These are phyloP conservation scores for Penicillium sp. DNA, from an alignment of 2,329 filamentous ascomycete genomes.

Conservation along the genomic window DNA sequence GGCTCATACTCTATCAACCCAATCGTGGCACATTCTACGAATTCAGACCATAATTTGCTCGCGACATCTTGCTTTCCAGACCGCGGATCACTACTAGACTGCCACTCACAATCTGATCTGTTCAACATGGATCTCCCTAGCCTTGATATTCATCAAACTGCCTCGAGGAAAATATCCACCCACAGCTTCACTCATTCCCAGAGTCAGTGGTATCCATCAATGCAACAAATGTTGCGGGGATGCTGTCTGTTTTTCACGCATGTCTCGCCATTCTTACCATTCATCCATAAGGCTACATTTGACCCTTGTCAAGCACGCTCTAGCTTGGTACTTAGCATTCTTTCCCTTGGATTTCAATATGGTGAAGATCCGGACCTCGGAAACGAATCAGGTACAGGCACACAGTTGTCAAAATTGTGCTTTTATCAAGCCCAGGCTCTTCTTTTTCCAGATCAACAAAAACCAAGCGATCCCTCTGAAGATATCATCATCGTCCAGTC, in stretches of 20 bases:
- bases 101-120: neutral
- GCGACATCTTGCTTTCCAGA: neutral
- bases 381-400: slow-evolving; percentile 26
- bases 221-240: slow-evolving; percentile 32
- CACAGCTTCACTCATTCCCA: slow-evolving; percentile 1
- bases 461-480: slow-evolving; percentile 10
- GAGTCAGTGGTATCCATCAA: slow-evolving; percentile 34
- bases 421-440: slow-evolving; percentile 34
- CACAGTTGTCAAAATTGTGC: slow-evolving; percentile 32
- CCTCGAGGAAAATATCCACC: neutral
- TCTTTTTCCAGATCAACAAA: slow-evolving; percentile 21
- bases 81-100: neutral
- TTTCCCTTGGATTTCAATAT: slow-evolving; percentile 42
- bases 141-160: neutral
- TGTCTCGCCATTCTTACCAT: slow-evolving; percentile 40
- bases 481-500: slow-evolving; percentile 37
- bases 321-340: slow-evolving; percentile 38
- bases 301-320: slow-evolving; percentile 35
- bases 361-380: slow-evolving; percentile 38
- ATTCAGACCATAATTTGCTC: neutral
- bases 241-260: slow-evolving; percentile 39
- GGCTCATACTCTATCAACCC: neutral
- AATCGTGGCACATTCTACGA: neutral
- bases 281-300: slow-evolving; percentile 41
- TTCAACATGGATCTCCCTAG: neutral